Evolutionary conservation across 1,139 yeast genomes (phyloP).

Genomic region (Williopsis jadinii): DNA sequence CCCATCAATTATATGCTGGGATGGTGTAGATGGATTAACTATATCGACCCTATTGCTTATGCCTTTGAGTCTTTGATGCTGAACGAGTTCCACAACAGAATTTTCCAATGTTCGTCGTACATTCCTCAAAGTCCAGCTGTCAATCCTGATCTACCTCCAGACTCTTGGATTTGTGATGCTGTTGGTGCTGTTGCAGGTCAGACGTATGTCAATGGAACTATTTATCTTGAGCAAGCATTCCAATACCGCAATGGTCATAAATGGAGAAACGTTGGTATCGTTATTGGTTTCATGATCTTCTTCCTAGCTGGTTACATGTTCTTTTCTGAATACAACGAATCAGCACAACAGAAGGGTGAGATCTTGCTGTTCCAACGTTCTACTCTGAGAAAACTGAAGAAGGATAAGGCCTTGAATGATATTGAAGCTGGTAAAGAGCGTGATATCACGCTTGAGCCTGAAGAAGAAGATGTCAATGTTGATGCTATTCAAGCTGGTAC

Average conservation of each 20-base stretch:
- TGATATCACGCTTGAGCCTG: constrained; percentile 5
- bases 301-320: constrained; percentile 32
- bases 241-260: constrained; percentile 52
- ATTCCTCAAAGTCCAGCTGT: too few relatives aligned
- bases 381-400: constrained; percentile 28
- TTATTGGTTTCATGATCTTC: constrained; percentile 29
- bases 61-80: too few relatives aligned
- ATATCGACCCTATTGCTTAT: too few relatives aligned
- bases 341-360: constrained; percentile 81
- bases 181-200: constrained; percentile 62
- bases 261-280: constrained; percentile 84
- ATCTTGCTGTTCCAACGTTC: constrained; percentile 59
- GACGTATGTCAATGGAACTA: constrained; percentile 47
- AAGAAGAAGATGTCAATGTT: neutral
- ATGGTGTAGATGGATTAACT: too few relatives aligned
- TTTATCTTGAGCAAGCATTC: constrained; percentile 47
- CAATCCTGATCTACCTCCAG: too few relatives aligned
- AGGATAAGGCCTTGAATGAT: constrained; percentile 19
- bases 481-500: constrained; percentile 15
- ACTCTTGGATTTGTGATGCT: constrained; percentile 54
- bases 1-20: too few relatives aligned
- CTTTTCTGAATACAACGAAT: constrained; percentile 60
- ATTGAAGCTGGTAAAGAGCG: too few relatives aligned
- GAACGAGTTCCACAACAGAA: too few relatives aligned
- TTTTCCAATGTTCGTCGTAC: too few relatives aligned